These are phyloP conservation scores for Boletus insuetus DNA, from an alignment of 768 basidiomycete genomes.

Conservation along the genomic window DNA sequence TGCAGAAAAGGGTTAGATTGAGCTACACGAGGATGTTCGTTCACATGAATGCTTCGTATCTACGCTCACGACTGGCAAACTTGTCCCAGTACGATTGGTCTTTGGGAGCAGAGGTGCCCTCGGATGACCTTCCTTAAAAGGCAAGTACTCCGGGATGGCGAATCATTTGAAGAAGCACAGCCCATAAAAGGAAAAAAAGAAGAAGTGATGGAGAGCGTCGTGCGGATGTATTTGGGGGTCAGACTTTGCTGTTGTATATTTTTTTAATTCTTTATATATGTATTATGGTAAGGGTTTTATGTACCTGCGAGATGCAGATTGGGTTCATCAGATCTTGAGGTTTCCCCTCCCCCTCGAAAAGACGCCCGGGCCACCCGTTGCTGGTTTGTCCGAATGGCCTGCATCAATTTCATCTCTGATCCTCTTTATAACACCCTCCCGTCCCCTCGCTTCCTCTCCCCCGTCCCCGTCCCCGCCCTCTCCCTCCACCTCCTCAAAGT, in stretches of 20 bases:
- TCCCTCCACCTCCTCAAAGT: neutral
- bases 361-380: neutral
- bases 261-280: neutral
- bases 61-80: neutral
- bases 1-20: constrained; percentile 3
- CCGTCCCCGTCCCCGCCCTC: constrained; percentile 5
- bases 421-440: constrained; percentile 31
- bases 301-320: constrained; percentile 21
- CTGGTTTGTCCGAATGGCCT: constrained; percentile 13
- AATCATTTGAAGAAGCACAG: constrained; percentile 18
- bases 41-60: too few species aligned
- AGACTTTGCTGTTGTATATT: neutral
- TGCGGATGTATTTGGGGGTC: constrained; percentile 12
- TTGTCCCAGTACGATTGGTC: too few species aligned
- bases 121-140: constrained; percentile 5
- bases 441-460: constrained; percentile 11
- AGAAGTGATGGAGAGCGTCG: neutral
- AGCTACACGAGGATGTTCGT: constrained; percentile 1
- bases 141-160: constrained; percentile 8
- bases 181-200: constrained; percentile 15
- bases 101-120: neutral
- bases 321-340: constrained; percentile 20
- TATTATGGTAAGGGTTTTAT: neutral
- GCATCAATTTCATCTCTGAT: constrained; percentile 24
- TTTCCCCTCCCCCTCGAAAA: neutral